Evolutionary conservation across 139 green algal genomes (phyloP).

Genomic region (Gonium pectorale): DNA sequence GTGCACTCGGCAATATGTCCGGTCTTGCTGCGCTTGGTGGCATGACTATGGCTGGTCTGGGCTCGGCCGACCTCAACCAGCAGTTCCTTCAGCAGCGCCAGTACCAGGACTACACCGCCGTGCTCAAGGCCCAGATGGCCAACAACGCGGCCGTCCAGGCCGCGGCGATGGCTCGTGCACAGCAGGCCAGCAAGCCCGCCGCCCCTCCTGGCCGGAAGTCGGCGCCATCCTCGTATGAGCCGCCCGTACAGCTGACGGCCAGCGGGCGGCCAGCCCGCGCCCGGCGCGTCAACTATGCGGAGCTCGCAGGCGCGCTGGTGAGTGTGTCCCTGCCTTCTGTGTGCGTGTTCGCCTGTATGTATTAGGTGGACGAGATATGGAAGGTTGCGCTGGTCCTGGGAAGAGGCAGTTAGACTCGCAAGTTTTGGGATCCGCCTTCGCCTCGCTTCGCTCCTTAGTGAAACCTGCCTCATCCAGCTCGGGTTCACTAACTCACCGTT

Average conservation of each 20-base stretch:
- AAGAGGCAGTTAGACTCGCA: no score
- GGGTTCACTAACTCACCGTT: no score
- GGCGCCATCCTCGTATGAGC: slow-evolving; percentile 22
- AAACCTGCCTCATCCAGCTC: no score
- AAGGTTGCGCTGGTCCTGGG: no score
- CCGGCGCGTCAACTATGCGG: slow-evolving; percentile 37
- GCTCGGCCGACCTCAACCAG: slow-evolving; percentile 11
- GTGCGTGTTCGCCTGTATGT: no score
- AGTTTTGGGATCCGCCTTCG: no score
- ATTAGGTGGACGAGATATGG: no score
- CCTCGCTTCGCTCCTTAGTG: no score
- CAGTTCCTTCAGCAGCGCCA: slow-evolving; percentile 41
- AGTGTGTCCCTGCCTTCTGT: no score
- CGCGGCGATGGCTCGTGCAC: background rate
- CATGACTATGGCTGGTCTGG: background rate
- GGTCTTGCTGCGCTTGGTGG: background rate
- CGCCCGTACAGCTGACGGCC: slow-evolving; percentile 14
- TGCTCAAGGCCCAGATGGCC: slow-evolving; percentile 12
- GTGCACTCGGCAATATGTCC: no score
- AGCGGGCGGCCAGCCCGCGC: slow-evolving; percentile 19
- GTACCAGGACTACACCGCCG: slow-evolving; percentile 22
- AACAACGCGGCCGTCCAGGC: background rate
- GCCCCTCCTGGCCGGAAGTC: slow-evolving; percentile 11
- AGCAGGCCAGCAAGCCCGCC: background rate
- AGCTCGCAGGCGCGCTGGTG: slow-evolving; percentile 27